A percentile compares a stretch with the other conserved stretches of the same genome.
Conservation (phyloP, 1,284 basidiomycete species). For the Spongispora temasekensis region DNA sequence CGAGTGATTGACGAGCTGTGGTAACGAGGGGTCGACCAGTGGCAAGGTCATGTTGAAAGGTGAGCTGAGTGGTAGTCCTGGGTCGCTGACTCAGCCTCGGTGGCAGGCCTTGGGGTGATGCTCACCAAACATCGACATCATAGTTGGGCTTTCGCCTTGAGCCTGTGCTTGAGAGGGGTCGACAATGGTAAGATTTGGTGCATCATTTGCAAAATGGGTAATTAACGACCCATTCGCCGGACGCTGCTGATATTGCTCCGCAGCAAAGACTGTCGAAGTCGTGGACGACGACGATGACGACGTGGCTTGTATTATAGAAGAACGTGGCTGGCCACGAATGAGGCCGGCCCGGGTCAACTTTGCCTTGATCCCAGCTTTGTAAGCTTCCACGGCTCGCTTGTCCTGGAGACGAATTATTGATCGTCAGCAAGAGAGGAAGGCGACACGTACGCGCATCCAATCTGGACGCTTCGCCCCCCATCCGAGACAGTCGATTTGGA, state of each 20-base stretch:
- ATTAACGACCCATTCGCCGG: conserved; percentile 23
- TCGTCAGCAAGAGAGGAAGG: conserved; percentile 7
- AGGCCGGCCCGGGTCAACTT: conserved; percentile 73
- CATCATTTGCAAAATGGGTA: conserved; percentile 22
- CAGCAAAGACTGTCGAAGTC: conserved; percentile 32
- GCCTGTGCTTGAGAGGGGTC: conserved; percentile 19
- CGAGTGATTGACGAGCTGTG: conserved; percentile 33
- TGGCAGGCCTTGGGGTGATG: background rate
- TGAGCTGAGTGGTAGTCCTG: conserved; percentile 35
- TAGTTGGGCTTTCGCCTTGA: conserved; percentile 29
- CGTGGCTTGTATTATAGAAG: conserved; percentile 45
- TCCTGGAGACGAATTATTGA: conserved; percentile 49
- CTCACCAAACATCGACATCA: conserved; percentile 35
- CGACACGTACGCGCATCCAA: conserved; percentile 74
- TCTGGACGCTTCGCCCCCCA: conserved; percentile 80
- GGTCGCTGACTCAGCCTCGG: conserved; percentile 13
- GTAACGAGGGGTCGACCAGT: conserved; percentile 28
- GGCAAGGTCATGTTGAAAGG: conserved; percentile 32
- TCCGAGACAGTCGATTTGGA: conserved; percentile 75
- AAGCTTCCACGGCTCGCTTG: conserved; percentile 76
- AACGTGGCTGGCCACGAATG: conserved; percentile 76
- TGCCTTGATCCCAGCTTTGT: conserved; percentile 81
- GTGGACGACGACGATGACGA: conserved; percentile 29
- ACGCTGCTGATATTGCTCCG: conserved; percentile 34
- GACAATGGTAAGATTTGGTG: conserved; percentile 24